A percentile compares a stretch with the other conserved stretches of the same genome.
Evolutionary conservation across 1,284 basidiomycete species (phyloP).

Genomic region (Cystobasidiaceae sp.): DNA sequence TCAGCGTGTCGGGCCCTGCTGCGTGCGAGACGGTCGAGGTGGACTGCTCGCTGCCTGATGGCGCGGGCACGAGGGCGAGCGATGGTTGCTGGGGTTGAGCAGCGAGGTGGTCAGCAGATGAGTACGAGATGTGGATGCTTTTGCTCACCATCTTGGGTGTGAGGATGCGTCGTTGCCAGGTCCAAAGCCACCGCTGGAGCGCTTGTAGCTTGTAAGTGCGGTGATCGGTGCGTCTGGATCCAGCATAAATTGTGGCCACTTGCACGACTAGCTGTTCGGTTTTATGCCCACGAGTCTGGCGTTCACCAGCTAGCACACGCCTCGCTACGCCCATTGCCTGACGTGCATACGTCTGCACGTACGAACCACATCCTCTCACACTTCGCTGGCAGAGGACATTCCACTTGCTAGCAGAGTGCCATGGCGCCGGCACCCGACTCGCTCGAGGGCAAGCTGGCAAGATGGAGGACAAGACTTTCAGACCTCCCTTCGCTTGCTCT

Average conservation of each 20-base stretch:
- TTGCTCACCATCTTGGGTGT: constrained; percentile 2
- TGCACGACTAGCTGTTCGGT: neutral
- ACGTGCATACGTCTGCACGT: too few relatives aligned
- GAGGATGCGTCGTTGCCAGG: too few relatives aligned
- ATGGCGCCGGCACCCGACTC: neutral
- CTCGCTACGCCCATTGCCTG: neutral
- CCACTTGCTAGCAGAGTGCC: neutral
- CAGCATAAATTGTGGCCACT: neutral
- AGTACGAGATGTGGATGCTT: neutral
- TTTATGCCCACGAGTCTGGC: neutral
- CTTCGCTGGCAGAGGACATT: too few relatives aligned
- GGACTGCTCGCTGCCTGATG: constrained; percentile 50
- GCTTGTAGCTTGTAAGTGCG: too few relatives aligned
- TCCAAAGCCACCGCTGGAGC: too few relatives aligned
- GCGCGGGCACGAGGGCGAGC: constrained; percentile 61
- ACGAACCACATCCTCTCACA: too few relatives aligned
- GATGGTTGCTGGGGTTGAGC: constrained; percentile 53
- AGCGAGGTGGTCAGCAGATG: neutral
- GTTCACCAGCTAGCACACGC: neutral
- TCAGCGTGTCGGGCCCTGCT: constrained; percentile 55
- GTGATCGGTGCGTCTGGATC: too few relatives aligned
- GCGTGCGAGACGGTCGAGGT: constrained; percentile 64
- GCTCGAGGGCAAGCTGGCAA: constrained; percentile 39
- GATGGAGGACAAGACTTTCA: constrained; percentile 51
- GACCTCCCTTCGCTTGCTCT: constrained; percentile 80